Conservation (phyloP, 192 early-diverging fungal genomes). For the Anaeromyces robustus region DNA sequence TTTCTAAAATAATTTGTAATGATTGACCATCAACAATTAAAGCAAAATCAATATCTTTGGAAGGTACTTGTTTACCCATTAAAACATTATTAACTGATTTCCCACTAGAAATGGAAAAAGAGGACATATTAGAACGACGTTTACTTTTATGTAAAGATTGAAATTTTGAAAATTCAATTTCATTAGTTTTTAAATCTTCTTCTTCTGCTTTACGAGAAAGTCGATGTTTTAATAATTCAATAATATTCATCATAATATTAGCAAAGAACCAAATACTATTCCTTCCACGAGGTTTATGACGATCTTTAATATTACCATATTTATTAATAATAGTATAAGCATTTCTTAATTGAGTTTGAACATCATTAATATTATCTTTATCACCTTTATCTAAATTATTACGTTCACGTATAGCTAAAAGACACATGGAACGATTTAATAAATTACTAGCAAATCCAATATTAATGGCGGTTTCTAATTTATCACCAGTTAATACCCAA, state of each 20-base stretch:
- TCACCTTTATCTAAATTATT: neutral
- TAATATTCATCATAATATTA: neutral
- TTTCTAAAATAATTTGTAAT: neutral
- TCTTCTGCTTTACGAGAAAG: neutral
- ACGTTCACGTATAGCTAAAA: neutral
- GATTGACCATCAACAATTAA: neutral
- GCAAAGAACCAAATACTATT: neutral
- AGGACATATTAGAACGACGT: neutral
- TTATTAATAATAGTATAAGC: neutral
- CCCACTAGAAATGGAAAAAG: neutral
- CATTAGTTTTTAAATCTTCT: neutral
- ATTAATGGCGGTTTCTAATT: conserved; percentile 4
- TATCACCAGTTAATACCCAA: conserved; percentile 7
- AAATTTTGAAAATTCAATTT: neutral
- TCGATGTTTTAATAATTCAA: neutral
- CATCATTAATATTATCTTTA: neutral
- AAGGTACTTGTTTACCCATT: neutral
- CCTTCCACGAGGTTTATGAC: neutral
- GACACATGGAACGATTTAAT: neutral
- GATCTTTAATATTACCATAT: neutral
- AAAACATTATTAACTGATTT: neutral
- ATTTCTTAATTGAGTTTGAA: neutral
- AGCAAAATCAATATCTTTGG: neutral
- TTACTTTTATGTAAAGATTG: neutral
- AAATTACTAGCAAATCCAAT: conserved; percentile 5